Conservation (phyloP, 2,329 filamentous ascomycete genomes). For the Mariannaea sp. region DNA sequence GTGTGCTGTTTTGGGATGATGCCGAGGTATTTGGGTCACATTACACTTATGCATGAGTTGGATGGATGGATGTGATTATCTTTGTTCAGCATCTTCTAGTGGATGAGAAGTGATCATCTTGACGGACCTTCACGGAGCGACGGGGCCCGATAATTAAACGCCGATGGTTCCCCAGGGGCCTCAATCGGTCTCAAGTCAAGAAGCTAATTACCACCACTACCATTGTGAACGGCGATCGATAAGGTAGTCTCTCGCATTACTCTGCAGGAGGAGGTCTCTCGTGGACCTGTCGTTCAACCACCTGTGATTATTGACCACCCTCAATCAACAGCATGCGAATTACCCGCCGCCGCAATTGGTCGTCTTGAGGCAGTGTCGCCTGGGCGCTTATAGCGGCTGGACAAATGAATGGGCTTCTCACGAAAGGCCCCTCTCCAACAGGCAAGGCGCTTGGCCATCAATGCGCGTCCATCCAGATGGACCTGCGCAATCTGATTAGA, state of each 20-base stretch:
- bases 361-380: conserved; percentile 6
- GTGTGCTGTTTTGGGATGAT: background rate
- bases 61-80: background rate
- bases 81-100: background rate
- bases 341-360: conserved; percentile 5
- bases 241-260: too few species aligned
- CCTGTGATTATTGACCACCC: too few species aligned
- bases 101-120: too few species aligned
- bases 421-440: background rate
- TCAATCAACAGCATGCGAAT: background rate
- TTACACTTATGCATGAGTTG: background rate
- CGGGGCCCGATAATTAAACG: too few species aligned
- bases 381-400: conserved; percentile 21
- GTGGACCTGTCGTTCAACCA: too few species aligned
- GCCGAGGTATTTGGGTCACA: background rate
- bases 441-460: background rate
- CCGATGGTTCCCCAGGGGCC: too few species aligned
- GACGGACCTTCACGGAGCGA: too few species aligned
- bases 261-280: too few species aligned
- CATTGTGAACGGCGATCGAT: too few species aligned
- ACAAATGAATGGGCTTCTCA: conserved; percentile 5
- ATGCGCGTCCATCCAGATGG: background rate
- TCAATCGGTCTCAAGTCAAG: too few species aligned
- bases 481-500: background rate
- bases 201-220: too few species aligned